phyloP scores from a whole-genome alignment of 306 rosid species.

The Malus fusca region DNA sequence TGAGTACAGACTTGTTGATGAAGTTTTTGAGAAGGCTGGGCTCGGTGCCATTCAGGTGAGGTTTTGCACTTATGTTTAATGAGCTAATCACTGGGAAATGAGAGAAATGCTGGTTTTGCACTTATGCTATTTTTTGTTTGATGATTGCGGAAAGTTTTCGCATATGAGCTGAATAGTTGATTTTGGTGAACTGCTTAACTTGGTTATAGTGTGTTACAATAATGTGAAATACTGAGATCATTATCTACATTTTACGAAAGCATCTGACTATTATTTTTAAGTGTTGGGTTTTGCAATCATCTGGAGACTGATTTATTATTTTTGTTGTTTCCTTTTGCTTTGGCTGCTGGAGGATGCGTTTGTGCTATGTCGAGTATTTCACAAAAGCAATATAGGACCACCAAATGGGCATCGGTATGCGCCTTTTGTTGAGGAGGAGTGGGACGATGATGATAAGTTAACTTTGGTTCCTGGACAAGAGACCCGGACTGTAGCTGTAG shows the following conservation, averaged over 20 bases:
- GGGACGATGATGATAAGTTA: slow-evolving; percentile 58
- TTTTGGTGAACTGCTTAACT: slow-evolving; percentile 17
- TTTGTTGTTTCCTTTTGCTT: slow-evolving; percentile 13
- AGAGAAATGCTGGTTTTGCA: slow-evolving; percentile 11
- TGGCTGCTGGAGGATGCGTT: slow-evolving; percentile 79
- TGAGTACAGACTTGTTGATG: slow-evolving; percentile 88
- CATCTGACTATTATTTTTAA: slow-evolving; percentile 1
- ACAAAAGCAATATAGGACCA: slow-evolving; percentile 96
- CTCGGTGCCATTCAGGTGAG: slow-evolving; percentile 72
- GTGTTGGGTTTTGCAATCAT: slow-evolving; percentile 9
- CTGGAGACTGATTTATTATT: neutral
- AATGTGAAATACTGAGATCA: slow-evolving; percentile 24
- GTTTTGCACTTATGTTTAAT: slow-evolving; percentile 4
- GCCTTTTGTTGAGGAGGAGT: slow-evolving; percentile 92
- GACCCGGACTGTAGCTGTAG: slow-evolving; percentile 22
- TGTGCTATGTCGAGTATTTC: slow-evolving; percentile 97
- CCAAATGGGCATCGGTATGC: slow-evolving; percentile 99
- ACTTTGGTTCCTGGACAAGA: slow-evolving; percentile 61
- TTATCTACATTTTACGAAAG: slow-evolving; percentile 3
- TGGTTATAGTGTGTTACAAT: slow-evolving; percentile 21
- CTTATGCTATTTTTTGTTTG: slow-evolving; percentile 12
- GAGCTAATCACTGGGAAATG: slow-evolving; percentile 7
- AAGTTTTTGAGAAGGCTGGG: slow-evolving; percentile 59
- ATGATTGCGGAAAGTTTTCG: slow-evolving; percentile 4
- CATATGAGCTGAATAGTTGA: slow-evolving; percentile 15